These are phyloP conservation scores for Gossypium rotundifolium DNA, from an alignment of 345 rosid species.

Conservation along the genomic window DNA sequence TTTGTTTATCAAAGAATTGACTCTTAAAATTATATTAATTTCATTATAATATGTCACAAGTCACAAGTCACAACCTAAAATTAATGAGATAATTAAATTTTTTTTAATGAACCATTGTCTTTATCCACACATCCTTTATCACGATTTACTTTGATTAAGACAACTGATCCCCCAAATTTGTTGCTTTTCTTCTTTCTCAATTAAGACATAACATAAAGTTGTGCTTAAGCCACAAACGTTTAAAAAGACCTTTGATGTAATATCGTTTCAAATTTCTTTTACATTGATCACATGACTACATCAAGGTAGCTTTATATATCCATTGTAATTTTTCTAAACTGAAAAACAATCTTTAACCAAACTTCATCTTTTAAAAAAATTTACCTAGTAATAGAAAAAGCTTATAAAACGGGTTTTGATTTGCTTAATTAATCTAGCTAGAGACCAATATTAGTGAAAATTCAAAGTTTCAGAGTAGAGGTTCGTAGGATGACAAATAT, in stretches of 20 bases:
- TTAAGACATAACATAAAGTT: neutral
- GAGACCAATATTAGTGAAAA: too few species aligned
- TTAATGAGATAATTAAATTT: neutral
- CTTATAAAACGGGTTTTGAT: neutral
- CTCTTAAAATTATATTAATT: neutral
- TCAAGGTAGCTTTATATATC: neutral
- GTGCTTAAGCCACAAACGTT: neutral
- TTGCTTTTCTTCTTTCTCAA: neutral
- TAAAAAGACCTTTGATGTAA: neutral
- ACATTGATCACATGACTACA: neutral
- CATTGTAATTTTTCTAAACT: neutral
- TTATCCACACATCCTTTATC: neutral
- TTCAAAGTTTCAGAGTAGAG: too few species aligned
- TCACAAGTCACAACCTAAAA: conserved; percentile 1
- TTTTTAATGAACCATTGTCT: neutral
- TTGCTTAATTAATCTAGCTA: neutral
- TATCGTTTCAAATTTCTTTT: neutral
- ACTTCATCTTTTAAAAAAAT: neutral
- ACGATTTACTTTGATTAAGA: conserved; percentile 8
- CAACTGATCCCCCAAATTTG: neutral
- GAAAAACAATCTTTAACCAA: neutral
- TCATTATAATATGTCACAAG: neutral
- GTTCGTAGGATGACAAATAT: too few species aligned
- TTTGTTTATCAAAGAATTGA: neutral
- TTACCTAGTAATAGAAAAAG: neutral